phyloP scores from a whole-genome alignment of 1,139 yeast species.

The Suhomyces guaymorum region DNA sequence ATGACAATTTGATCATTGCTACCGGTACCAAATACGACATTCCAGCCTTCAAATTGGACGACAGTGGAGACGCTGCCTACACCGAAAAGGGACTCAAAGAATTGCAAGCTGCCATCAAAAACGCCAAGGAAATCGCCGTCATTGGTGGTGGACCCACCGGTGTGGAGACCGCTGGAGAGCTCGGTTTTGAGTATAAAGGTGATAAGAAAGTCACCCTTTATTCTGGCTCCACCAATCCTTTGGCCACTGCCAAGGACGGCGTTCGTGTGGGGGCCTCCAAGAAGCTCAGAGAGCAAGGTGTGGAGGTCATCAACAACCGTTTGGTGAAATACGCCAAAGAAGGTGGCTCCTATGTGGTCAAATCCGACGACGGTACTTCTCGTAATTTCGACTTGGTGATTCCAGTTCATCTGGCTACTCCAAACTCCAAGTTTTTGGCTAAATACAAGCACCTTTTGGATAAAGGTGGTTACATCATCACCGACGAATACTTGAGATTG shows the following conservation, averaged over 20 bases:
- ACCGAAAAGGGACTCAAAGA: slow-evolving; percentile 19
- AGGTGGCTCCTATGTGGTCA: slow-evolving; percentile 6
- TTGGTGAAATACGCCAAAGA: slow-evolving; percentile 14
- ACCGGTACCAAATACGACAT: slow-evolving; percentile 29
- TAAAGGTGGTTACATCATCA: slow-evolving; percentile 19
- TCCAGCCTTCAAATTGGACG: slow-evolving; percentile 30
- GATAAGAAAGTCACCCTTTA: slow-evolving; percentile 27
- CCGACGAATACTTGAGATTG: slow-evolving; percentile 29
- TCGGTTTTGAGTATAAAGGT: slow-evolving; percentile 23
- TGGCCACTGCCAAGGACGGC: slow-evolving; percentile 18
- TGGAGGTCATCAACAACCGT: slow-evolving; percentile 27
- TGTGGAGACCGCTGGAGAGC: slow-evolving; percentile 41
- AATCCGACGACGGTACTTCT: slow-evolving; percentile 19
- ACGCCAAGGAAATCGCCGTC: slow-evolving; percentile 30
- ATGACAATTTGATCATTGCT: slow-evolving; percentile 37
- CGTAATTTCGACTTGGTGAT: slow-evolving; percentile 31
- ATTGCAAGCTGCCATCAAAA: slow-evolving; percentile 18
- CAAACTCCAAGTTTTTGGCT: slow-evolving; percentile 27
- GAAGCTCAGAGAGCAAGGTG: slow-evolving; percentile 26
- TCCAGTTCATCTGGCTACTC: slow-evolving; percentile 22
- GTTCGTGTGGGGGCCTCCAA: slow-evolving; percentile 19
- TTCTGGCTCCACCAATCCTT: slow-evolving; percentile 30
- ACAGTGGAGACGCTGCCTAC: slow-evolving; percentile 12
- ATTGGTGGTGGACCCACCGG: slow-evolving; percentile 47
- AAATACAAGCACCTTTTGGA: slow-evolving; percentile 12